Base-by-base conservation (phyloP, 2,329 filamentous ascomycete species). In the Botrytis cinerea region DNA sequence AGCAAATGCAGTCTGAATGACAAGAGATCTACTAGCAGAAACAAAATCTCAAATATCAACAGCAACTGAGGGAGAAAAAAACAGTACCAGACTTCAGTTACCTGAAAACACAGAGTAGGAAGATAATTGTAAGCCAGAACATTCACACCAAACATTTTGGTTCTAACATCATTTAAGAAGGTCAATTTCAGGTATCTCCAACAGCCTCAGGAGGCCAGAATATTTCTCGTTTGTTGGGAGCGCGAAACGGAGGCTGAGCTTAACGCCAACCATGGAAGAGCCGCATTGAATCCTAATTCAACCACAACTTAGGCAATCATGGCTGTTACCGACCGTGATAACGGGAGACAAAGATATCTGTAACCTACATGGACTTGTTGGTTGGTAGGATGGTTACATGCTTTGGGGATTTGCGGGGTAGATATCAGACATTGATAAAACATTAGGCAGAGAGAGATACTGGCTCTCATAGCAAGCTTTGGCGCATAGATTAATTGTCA, bases 71-170 rank as follows among this genome's bases (percentile, higher is more conserved):
- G 18, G 16, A 28, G 32, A 32, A 32, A 32, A 18, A 54, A 20
- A 45, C 46, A 70, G 51, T 70, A 45, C 54, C n/a, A 70, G 51
- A 70, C 54, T 70, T 70, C 10, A n/a, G 20, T 20, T 70, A 32
- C 25, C 20, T 61, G 10, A 35, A 32, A 48, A 66, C 22, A 40
- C 32, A 48, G 35, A 48, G 7, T 40, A 45, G 25, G 40, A 45
- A 18, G 28, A 48, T 25, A 25, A 40, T 28, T 8, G 22, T 18
- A 66, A 35, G 35, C 20, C 12, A 66, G 63, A 20, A 22, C 38
- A 10, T 25, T 22, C 18, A n/a, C 63, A n/a, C 25, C 20, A n/a
- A 48, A 48, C 28, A 25, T 10, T 25, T 6, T 35, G 43, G 16
- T 35, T 48, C 10, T 35, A 48, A 18, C 25, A 25, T 32, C 45